Percentiles rank a stretch among this genome's conserved stretches.
Evolutionary conservation across 352 stramenopile genomes (phyloP).

Genomic region (Phytophthora fragariaefolia): DNA sequence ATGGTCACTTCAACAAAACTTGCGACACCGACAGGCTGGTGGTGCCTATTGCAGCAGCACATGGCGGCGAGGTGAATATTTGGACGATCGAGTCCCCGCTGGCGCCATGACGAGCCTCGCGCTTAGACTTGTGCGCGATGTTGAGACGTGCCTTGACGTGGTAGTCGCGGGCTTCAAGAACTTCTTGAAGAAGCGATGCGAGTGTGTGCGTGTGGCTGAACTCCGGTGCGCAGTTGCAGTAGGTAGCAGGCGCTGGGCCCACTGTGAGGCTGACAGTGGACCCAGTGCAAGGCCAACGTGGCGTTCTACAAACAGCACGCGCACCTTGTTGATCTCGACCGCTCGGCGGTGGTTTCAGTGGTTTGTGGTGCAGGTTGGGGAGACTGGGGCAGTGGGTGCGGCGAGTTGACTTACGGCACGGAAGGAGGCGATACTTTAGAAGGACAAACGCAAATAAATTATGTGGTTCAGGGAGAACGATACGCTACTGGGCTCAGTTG

Average conservation of each 20-base stretch:
- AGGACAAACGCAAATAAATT: slow-evolving; percentile 40
- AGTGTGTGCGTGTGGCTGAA: no score
- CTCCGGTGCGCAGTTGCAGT: neutral
- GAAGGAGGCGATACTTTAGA: slow-evolving; percentile 19
- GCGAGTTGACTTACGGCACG: neutral
- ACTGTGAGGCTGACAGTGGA: no score
- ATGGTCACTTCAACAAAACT: neutral
- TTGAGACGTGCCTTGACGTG: neutral
- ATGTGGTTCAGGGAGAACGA: slow-evolving; percentile 31
- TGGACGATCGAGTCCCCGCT: slow-evolving; percentile 16
- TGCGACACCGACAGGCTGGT: neutral
- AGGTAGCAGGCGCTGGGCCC: neutral
- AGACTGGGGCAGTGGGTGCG: slow-evolving; percentile 1
- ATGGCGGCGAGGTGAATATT: slow-evolving; percentile 18
- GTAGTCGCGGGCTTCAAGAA: neutral
- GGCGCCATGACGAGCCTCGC: slow-evolving; percentile 12
- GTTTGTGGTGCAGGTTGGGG: slow-evolving; percentile 1
- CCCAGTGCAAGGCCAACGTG: slow-evolving; percentile 5
- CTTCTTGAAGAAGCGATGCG: no score
- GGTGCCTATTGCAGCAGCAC: slow-evolving; percentile 14
- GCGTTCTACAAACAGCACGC: slow-evolving; percentile 12
- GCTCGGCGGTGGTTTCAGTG: slow-evolving; percentile 27
- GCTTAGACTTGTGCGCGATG: slow-evolving; percentile 10
- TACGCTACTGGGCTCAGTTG: slow-evolving; percentile 23
- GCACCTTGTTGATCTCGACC: neutral